phyloP scores from a whole-genome alignment of 257 asterid genomes.

The Cordia subcordata region DNA sequence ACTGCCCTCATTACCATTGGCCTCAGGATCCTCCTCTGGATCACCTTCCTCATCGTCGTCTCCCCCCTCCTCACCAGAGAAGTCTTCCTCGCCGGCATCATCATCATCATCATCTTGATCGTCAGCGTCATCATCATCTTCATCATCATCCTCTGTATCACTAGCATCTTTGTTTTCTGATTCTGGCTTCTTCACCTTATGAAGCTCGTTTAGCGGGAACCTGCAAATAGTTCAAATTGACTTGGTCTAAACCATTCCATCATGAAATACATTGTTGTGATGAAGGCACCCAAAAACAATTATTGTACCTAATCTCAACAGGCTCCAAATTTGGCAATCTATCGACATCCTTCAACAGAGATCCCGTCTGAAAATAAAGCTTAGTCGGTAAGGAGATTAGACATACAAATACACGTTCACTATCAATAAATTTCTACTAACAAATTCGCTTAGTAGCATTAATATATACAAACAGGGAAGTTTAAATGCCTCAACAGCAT shows the following conservation, averaged over 20 bases:
- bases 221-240: slow-evolving; percentile 27
- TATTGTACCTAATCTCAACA: slow-evolving; percentile 40
- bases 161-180: slow-evolving; percentile 59
- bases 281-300: neutral
- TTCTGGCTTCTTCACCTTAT: slow-evolving; percentile 33
- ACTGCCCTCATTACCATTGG: slow-evolving; percentile 63
- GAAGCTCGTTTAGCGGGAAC: slow-evolving; percentile 29
- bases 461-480: too few relatives aligned
- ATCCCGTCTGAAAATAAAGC: slow-evolving; percentile 39
- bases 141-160: slow-evolving; percentile 72
- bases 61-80: slow-evolving; percentile 74
- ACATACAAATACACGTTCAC: too few relatives aligned
- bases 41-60: slow-evolving; percentile 66
- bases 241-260: neutral
- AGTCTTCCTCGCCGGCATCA: slow-evolving; percentile 80
- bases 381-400: too few relatives aligned
- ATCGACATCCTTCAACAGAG: slow-evolving; percentile 32
- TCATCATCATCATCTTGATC: slow-evolving; percentile 36
- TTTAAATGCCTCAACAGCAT: neutral
- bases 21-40: slow-evolving; percentile 47
- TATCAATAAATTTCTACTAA: too few relatives aligned
- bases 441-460: too few relatives aligned
- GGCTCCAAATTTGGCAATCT: slow-evolving; percentile 24
- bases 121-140: slow-evolving; percentile 55
- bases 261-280: neutral